phyloP scores from a whole-genome alignment of 345 rosid genomes.

The Physaria fendleri region DNA sequence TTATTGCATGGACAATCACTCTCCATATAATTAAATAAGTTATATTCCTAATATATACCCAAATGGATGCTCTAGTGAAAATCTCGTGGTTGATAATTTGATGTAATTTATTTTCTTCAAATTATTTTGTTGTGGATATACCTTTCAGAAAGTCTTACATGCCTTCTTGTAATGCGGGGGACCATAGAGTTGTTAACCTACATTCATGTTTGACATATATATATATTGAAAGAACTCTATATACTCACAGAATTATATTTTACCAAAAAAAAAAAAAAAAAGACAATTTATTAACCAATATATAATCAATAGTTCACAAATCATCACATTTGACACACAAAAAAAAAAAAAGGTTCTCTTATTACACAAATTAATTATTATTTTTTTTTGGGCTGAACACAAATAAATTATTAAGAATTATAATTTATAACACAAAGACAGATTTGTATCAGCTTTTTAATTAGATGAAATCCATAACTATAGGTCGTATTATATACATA shows the following conservation, averaged over 20 bases:
- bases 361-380: no score
- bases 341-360: not conserved
- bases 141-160: no score
- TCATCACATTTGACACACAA: no score
- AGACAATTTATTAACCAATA: no score
- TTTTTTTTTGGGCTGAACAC: no score
- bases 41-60: not conserved
- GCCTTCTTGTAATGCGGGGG: no score
- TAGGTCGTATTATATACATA: not conserved
- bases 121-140: no score
- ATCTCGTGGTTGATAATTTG: not conserved
- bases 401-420: not conserved
- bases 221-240: not conserved
- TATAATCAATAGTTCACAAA: not conserved
- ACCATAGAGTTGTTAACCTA: not conserved
- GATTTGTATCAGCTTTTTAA: not conserved
- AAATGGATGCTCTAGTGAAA: not conserved
- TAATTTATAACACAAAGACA: not conserved
- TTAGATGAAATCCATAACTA: not conserved
- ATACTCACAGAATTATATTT: not conserved
- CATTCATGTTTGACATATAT: not conserved
- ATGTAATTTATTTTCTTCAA: no score
- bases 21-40: not conserved
- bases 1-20: not conserved
- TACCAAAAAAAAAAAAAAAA: no score